These are phyloP conservation scores for Tetrahymena malaccensis DNA, from an alignment of 73 alveolate genomes.

Conservation along the genomic window DNA sequence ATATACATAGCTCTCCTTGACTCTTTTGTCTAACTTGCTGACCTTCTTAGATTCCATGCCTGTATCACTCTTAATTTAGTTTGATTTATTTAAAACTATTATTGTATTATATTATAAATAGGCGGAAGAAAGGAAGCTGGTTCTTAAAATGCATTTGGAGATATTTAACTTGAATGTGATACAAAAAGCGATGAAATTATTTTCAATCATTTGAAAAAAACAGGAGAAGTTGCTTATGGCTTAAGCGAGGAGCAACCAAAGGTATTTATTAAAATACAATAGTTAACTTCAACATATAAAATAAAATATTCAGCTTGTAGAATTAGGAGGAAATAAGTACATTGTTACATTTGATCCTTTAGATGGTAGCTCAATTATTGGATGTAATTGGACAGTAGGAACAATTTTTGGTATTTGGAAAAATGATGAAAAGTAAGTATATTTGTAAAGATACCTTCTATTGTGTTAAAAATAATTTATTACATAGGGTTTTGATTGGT, in stretches of 20 bases:
- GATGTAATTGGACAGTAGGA: conserved; percentile 64
- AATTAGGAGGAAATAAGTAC: conserved; percentile 44
- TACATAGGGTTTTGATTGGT: conserved; percentile 20
- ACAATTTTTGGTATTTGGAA: conserved; percentile 65
- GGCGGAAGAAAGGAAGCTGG: conserved; percentile 8
- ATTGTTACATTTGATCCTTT: conserved; percentile 69
- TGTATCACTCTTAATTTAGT: background rate
- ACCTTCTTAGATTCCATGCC: background rate
- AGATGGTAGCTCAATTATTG: conserved; percentile 65
- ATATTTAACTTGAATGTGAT: conserved; percentile 44
- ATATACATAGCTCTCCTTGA: background rate
- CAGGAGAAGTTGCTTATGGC: conserved; percentile 54
- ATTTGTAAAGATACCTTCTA: background rate
- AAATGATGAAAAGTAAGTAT: conserved; percentile 7
- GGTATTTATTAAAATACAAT: background rate
- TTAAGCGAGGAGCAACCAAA: conserved; percentile 55
- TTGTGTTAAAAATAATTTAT: background rate
- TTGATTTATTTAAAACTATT: background rate
- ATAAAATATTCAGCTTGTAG: background rate
- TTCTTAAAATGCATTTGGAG: conserved; percentile 40
- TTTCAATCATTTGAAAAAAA: conserved; percentile 42
- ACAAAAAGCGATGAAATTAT: conserved; percentile 48
- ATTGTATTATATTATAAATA: background rate
- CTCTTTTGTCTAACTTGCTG: background rate
- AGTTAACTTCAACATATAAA: background rate